Evolutionary conservation across 768 basidiomycete genomes (phyloP).

Genomic region (Lanmaoa pseudosensibilis): DNA sequence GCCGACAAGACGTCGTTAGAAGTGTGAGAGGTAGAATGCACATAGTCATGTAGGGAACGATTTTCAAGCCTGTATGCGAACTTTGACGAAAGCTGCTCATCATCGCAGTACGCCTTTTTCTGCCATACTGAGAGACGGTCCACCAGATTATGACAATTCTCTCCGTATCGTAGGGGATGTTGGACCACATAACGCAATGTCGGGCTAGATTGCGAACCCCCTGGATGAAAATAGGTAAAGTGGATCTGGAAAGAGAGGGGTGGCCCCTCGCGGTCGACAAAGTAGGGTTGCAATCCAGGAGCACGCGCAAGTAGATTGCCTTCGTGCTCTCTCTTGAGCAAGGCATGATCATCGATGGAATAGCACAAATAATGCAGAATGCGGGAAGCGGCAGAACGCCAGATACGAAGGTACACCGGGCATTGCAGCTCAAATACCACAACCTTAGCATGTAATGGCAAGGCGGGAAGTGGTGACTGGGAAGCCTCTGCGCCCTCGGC

Average conservation of each 20-base stretch:
- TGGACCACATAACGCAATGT: not conserved
- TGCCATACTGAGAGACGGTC: too few relatives aligned
- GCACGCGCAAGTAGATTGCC: not conserved
- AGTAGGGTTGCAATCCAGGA: constrained; percentile 28
- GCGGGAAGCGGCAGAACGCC: constrained; percentile 38
- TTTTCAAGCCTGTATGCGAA: not conserved
- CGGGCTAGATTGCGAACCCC: not conserved
- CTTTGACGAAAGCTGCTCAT: too few relatives aligned
- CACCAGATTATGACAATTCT: too few relatives aligned
- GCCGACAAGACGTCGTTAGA: not conserved
- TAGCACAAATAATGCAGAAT: constrained; percentile 29
- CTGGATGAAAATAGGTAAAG: not conserved
- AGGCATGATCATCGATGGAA: not conserved
- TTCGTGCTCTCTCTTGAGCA: not conserved
- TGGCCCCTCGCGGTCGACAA: not conserved
- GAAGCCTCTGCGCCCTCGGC: too few relatives aligned
- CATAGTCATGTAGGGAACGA: fast-evolving
- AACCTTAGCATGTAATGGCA: constrained; percentile 19
- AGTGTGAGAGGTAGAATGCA: not conserved
- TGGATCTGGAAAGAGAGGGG: not conserved
- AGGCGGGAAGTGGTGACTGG: constrained; percentile 44
- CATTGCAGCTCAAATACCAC: constrained; percentile 41
- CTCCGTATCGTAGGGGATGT: too few relatives aligned
- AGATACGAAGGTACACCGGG: constrained; percentile 36
- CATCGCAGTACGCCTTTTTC: too few relatives aligned